These are phyloP conservation scores for Capsicum rhomboideum DNA, from an alignment of 257 asterid species.

Conservation along the genomic window DNA sequence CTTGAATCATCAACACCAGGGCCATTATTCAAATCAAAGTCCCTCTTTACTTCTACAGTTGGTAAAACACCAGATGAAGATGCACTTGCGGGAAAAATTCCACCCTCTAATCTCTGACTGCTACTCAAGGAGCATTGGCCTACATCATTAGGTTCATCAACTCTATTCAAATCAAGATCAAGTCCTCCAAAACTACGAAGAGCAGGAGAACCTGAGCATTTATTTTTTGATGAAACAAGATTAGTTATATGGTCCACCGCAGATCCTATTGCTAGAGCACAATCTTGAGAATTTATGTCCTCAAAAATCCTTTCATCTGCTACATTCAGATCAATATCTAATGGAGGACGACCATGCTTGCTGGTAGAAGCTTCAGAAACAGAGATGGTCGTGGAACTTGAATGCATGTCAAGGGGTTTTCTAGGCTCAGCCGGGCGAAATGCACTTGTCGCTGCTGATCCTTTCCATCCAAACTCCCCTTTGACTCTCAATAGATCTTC, in stretches of 20 bases:
- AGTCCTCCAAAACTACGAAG: conserved; percentile 27
- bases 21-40: conserved; percentile 46
- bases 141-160: conserved; percentile 33
- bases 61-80: conserved; percentile 14
- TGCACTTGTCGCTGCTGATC: conserved; percentile 57
- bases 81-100: conserved; percentile 13
- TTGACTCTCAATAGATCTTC: conserved; percentile 40
- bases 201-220: conserved; percentile 13
- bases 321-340: conserved; percentile 47
- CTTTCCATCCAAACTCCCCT: conserved; percentile 46
- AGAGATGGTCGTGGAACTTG: conserved; percentile 11
- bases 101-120: conserved; percentile 13
- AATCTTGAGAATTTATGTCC: conserved; percentile 32
- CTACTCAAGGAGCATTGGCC: conserved; percentile 24
- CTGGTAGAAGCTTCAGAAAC: conserved; percentile 31
- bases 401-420: conserved; percentile 18
- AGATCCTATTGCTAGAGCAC: conserved; percentile 13
- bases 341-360: conserved; percentile 30
- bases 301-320: conserved; percentile 41
- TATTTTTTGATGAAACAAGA: conserved; percentile 12
- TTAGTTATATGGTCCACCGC: conserved; percentile 9
- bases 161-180: conserved; percentile 42
- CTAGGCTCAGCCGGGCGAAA: conserved; percentile 55
- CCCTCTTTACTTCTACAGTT: conserved; percentile 26
- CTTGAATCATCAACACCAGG: conserved; percentile 34